Base-by-base conservation (phyloP, 129 eudicot genomes). In the Tagetes erecta region DNA sequence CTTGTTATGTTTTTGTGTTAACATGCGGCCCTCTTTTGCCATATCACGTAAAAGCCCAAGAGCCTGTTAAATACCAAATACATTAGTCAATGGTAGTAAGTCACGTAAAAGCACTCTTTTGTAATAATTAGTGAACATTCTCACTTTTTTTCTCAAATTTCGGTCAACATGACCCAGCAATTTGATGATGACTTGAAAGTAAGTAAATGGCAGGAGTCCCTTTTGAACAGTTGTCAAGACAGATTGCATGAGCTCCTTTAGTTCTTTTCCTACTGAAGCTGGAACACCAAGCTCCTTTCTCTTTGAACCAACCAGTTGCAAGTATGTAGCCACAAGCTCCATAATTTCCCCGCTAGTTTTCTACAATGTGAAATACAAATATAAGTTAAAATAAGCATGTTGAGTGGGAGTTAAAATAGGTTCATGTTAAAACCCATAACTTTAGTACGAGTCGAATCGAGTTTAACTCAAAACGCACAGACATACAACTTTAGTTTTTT, bases 41-140 rank as follows among this genome's bases (percentile, higher is more conserved):
- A 96, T 84, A 72, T 90, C 96, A 74, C 84, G 88, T 42, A 94
- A 63, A 75, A 91, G 82, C 64, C 87, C 88, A 14, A 94, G 92
- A 74, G 93, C 98, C 97, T 92, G 87, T 76, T 74, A 27, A 40
- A 71, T 56, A 57, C 45, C 38, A 63, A 67, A 80, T 50, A 31
- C 35, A 50, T 30, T 10, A 78, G 47, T 52, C 49, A 71, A 59
- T 73, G 37, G 20, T 38, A 27, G 40, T 71, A 71, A 20, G 59
- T 3, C 27, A 52, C 20, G 50, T 73, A 73, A 33, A 31, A 20
- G 27, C 27, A 20, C 27, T 20, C 27, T 20, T 42, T 40, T 44
- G 57, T 44, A 3, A 59, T 11, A 3, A 33, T 13, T 33, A 47
- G 62, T 14, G 27, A 76, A 39, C 46, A 12, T 33, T 44, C 76